phyloP scores from a whole-genome alignment of 306 rosid species.

The Leucaena leucocephala region DNA sequence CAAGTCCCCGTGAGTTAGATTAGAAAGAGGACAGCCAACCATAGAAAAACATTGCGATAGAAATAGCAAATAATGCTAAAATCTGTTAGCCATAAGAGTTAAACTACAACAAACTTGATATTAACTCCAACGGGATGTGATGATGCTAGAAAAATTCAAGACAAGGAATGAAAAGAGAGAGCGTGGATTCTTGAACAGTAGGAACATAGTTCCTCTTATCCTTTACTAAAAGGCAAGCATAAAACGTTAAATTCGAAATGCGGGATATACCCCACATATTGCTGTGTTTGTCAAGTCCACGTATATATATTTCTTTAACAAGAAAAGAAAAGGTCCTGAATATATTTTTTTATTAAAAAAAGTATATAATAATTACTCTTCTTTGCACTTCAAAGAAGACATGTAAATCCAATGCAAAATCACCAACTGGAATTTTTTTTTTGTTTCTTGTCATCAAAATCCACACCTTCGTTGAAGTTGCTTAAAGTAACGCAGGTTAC shows the following conservation, averaged over 20 bases:
- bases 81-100: background rate
- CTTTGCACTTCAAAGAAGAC: background rate
- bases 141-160: background rate
- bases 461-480: background rate
- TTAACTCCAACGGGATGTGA: background rate
- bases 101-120: background rate
- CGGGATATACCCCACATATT: constrained; percentile 43
- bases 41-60: background rate
- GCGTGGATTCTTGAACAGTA: constrained; percentile 28
- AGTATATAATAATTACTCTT: background rate
- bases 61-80: background rate
- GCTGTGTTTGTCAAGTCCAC: constrained; percentile 39
- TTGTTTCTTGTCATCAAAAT: background rate
- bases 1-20: background rate
- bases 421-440: background rate
- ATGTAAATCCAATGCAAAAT: background rate
- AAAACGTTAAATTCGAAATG: constrained; percentile 30
- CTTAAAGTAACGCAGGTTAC: background rate
- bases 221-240: background rate
- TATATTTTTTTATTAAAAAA: constrained; percentile 23
- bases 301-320: constrained; percentile 33
- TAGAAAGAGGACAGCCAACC: background rate
- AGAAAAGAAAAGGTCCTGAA: constrained; percentile 45
- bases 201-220: constrained; percentile 1
- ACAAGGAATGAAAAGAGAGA: background rate